These are phyloP conservation scores for Populus alba DNA, from an alignment of 345 rosid species.

Conservation along the genomic window DNA sequence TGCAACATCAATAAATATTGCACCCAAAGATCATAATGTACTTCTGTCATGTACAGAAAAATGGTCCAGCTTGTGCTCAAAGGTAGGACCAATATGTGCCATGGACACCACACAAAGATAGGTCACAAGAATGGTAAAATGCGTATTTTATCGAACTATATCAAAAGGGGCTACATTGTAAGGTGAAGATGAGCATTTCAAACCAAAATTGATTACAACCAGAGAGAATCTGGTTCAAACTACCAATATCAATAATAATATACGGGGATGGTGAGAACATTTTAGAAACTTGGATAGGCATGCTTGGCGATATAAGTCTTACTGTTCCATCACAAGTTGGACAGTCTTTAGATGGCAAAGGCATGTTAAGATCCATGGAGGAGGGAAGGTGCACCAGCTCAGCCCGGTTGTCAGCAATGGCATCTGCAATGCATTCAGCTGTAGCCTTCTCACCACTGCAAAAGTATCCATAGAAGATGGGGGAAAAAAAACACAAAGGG, in stretches of 20 bases:
- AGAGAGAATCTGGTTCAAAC: not conserved
- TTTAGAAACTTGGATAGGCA: conserved; percentile 5
- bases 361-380: conserved; percentile 51
- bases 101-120: not conserved
- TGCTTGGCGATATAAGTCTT: conserved; percentile 25
- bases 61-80: not conserved
- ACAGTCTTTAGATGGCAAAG: conserved; percentile 86
- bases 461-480: conserved; percentile 14
- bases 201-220: not conserved
- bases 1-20: conserved; percentile 31
- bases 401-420: conserved; percentile 77
- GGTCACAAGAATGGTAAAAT: not conserved
- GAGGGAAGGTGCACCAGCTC: conserved; percentile 85
- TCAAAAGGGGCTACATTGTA: not conserved
- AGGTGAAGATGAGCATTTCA: not conserved
- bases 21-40: conserved; percentile 13
- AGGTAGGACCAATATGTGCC: not conserved
- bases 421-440: conserved; percentile 72
- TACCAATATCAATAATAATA: conserved; percentile 5
- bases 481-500: not conserved
- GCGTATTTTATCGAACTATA: not conserved
- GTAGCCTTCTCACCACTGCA: conserved; percentile 91
- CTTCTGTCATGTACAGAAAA: conserved; percentile 1
- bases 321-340: conserved; percentile 93
- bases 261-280: not conserved